These are phyloP conservation scores for Eremomyces bilateralis DNA, from an alignment of 495 filamentous ascomycete species.

Conservation along the genomic window DNA sequence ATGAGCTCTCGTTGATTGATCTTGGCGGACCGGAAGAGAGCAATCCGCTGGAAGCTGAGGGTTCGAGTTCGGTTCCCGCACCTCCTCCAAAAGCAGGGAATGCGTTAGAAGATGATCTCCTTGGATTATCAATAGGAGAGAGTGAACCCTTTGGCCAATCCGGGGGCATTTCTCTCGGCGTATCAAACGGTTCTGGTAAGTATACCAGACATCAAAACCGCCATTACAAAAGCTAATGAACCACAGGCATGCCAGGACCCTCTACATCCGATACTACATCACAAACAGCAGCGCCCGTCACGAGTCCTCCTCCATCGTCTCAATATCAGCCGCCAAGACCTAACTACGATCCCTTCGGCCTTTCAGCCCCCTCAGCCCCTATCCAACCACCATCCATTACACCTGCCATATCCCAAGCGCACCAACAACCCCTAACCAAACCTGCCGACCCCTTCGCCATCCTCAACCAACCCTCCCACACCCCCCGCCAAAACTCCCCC, in stretches of 20 bases:
- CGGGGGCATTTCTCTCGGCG: conserved; percentile 73
- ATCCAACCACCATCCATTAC: conserved; percentile 11
- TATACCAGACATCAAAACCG: too few relatives aligned
- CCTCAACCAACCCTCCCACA: conserved; percentile 10
- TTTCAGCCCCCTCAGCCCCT: conserved; percentile 10
- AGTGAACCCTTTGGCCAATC: conserved; percentile 41
- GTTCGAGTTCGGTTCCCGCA: conserved; percentile 1
- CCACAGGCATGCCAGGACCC: too few relatives aligned
- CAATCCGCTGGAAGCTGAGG: conserved; percentile 18
- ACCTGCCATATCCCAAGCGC: conserved; percentile 10
- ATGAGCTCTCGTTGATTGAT: conserved; percentile 85
- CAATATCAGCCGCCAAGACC: conserved; percentile 11
- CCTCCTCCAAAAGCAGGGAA: conserved; percentile 22
- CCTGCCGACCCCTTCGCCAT: conserved; percentile 19
- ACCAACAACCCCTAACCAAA: conserved; percentile 19
- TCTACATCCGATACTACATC: too few relatives aligned
- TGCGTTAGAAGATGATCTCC: conserved; percentile 33
- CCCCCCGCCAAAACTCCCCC: conserved; percentile 18
- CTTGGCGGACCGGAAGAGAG: conserved; percentile 41
- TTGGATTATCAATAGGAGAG: conserved; percentile 41
- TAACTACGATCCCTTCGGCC: conserved; percentile 14
- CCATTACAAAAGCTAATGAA: too few relatives aligned
- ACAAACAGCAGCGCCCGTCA: too few relatives aligned
- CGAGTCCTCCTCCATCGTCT: conserved; percentile 6
- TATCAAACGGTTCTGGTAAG: conserved; percentile 10